phyloP scores from a whole-genome alignment of 2,329 filamentous ascomycete species.

The Zymoseptoria passerinii region DNA sequence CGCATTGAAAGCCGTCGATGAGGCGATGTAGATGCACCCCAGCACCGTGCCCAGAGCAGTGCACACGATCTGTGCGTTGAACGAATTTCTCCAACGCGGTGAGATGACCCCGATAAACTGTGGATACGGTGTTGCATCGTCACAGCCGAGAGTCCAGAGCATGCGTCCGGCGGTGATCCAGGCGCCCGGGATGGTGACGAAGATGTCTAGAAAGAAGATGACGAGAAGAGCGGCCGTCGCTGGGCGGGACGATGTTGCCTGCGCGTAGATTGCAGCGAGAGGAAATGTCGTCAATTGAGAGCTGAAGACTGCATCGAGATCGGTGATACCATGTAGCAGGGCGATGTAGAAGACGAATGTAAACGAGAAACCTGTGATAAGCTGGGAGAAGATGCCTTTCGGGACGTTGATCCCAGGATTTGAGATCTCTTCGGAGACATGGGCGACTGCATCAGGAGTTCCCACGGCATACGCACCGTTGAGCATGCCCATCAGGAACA shows the following conservation, averaged over 20 bases:
- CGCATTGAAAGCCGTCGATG: conserved; percentile 57
- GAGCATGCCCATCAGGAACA: conserved; percentile 55
- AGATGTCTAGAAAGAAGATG: conserved; percentile 42
- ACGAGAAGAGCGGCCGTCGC: conserved; percentile 40
- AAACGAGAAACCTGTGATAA: conserved; percentile 45
- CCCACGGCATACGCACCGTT: conserved; percentile 60
- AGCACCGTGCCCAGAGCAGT: conserved; percentile 46
- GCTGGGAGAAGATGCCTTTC: conserved; percentile 44
- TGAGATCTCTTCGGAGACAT: conserved; percentile 58
- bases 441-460: conserved; percentile 54
- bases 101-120: conserved; percentile 42
- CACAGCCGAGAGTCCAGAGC: conserved; percentile 53
- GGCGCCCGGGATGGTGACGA: conserved; percentile 46
- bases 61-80: conserved; percentile 49
- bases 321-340: conserved; percentile 49
- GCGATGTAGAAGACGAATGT: conserved; percentile 38
- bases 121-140: conserved; percentile 49
- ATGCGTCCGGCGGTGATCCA: conserved; percentile 56
- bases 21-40: conserved; percentile 58
- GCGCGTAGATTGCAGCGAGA: conserved; percentile 57
- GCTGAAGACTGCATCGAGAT: conserved; percentile 47
- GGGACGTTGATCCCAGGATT: conserved; percentile 45
- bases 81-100: conserved; percentile 42
- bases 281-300: conserved; percentile 41
- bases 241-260: conserved; percentile 35